These are phyloP conservation scores for Maudiozyma saulgeensis DNA, from an alignment of 805 yeast genomes.

Conservation along the genomic window DNA sequence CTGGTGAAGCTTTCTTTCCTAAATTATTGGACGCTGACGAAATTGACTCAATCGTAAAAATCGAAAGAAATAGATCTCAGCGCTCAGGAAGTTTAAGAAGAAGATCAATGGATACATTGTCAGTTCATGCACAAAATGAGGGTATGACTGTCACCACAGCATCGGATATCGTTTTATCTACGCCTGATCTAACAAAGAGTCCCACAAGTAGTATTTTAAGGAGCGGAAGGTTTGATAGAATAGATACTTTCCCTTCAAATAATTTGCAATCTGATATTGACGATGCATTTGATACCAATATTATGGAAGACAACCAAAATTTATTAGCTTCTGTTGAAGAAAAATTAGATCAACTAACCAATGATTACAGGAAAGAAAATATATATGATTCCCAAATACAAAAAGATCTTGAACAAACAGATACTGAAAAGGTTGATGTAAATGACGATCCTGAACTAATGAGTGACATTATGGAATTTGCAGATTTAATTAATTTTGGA, in stretches of 20 bases:
- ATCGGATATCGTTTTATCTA: slow-evolving; percentile 20
- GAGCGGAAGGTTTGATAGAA: slow-evolving; percentile 21
- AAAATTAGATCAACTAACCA: slow-evolving; percentile 17
- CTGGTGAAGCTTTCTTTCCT: slow-evolving; percentile 61
- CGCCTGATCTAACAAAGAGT: slow-evolving; percentile 31
- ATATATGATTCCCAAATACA: not conserved
- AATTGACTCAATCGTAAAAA: slow-evolving; percentile 61
- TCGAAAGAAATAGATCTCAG: slow-evolving; percentile 60
- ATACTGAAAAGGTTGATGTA: not conserved
- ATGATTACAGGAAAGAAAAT: slow-evolving; percentile 13
- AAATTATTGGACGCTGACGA: slow-evolving; percentile 56
- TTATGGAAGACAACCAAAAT: slow-evolving; percentile 5
- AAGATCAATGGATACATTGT: slow-evolving; percentile 28
- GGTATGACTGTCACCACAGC: slow-evolving; percentile 42
- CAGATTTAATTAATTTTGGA: slow-evolving; percentile 38
- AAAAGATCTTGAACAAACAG: not conserved
- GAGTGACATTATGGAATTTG: slow-evolving; percentile 37
- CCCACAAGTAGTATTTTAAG: slow-evolving; percentile 32
- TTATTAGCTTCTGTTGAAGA: slow-evolving; percentile 24
- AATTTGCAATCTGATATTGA: not conserved
- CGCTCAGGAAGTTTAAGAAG: slow-evolving; percentile 33
- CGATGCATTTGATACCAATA: not conserved
- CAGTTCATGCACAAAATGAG: slow-evolving; percentile 33
- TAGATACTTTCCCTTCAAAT: not conserved
- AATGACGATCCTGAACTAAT: slow-evolving; percentile 29